Base-by-base conservation (phyloP, 331 rosid genomes). In the Phaseolus coccineus region DNA sequence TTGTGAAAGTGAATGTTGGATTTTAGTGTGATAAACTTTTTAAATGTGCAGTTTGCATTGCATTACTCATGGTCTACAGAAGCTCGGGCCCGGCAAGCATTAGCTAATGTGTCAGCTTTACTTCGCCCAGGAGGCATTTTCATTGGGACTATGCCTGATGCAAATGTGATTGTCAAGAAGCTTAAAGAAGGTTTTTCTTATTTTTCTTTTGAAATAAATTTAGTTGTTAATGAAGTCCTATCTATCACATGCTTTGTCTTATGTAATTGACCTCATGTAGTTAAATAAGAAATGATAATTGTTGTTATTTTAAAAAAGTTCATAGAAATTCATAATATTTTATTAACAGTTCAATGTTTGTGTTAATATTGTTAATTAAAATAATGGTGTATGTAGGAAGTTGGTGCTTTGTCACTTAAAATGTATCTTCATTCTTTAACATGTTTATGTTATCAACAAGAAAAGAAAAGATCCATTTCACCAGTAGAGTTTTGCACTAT, bases 41-140 rank as follows among this genome's bases (percentile, higher is more conserved):
- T 40, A 40, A 81, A 84, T 61, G 59, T 69, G 74, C 90, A 95
- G 98, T 96, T 96, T 87, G 99, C 99, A 13, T 81, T 96, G 94
- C 99, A 96, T 85, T 93, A 96, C 83, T 96, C 98, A 19, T 96
- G 99, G 99, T 96, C 99, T 71, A 96, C 99, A 3, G 96, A 93
- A 87, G 97, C 96, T 35, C 97, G 99, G 77, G 99, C 99, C 10
- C 90, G 96, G 51, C 86, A 88, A 82, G 99, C 98, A 33, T 85
- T 96, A 76, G 92, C 89, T 67, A 86, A 86, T 66, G 86, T 86
- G 59, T 86, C 89, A 46, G 93, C 98, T 76, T 89, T 96, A 89
- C 99, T 96, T 80, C 94, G 98, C 75, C 99, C 99, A 1, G 99
- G 99, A 24, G 97, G 99, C 85, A 84, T 88, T 82, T 90, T 96